Conservation (phyloP, 345 rosid genomes). For the Trapa bicornis region DNA sequence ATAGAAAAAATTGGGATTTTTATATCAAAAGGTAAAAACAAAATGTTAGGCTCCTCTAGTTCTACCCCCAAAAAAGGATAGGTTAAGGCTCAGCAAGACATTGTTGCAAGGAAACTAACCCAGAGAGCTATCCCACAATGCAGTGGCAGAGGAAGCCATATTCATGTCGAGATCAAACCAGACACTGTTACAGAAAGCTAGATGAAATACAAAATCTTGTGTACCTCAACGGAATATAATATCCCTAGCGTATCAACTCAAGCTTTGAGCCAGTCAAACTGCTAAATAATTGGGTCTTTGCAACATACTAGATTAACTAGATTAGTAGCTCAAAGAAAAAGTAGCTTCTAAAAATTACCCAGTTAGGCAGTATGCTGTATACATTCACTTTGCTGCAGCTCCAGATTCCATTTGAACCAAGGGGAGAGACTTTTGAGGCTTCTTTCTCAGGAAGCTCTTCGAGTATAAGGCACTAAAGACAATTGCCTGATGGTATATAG, state of each 20-base stretch:
- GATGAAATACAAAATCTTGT: neutral
- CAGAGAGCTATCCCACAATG: no score
- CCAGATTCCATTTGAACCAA: slow-evolving; percentile 14
- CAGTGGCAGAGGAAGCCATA: no score
- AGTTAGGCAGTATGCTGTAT: neutral
- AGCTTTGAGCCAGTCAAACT: neutral
- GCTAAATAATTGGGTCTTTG: neutral
- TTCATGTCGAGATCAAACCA: neutral
- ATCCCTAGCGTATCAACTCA: neutral
- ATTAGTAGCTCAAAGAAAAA: neutral
- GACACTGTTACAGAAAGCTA: neutral
- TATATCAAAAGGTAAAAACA: no score
- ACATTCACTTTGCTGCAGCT: slow-evolving; percentile 4
- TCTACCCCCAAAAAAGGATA: no score
- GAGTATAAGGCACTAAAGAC: slow-evolving; percentile 69
- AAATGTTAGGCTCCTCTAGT: no score
- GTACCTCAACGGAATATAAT: neutral
- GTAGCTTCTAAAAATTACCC: neutral
- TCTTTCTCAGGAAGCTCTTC: slow-evolving; percentile 37
- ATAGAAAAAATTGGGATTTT: no score
- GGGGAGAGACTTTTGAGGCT: slow-evolving; percentile 23
- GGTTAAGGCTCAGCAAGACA: no score
- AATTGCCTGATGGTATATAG: slow-evolving; percentile 25
- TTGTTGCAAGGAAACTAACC: no score
- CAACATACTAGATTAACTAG: neutral